phyloP scores from a whole-genome alignment of 2,329 filamentous ascomycete genomes.

The Claviceps pusilla region DNA sequence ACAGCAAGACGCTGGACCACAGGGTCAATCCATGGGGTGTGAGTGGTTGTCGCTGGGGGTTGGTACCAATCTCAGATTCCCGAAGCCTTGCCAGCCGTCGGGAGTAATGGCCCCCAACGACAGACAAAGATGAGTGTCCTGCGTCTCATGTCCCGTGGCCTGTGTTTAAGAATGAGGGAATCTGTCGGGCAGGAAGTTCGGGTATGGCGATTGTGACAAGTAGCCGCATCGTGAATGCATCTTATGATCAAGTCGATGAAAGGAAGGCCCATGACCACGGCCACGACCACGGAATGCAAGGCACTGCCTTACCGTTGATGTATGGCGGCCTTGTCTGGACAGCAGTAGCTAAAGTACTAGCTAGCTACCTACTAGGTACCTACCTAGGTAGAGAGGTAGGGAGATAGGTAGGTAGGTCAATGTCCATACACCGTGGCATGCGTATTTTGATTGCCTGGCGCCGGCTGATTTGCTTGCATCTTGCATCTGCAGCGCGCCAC shows the following conservation, averaged over 20 bases:
- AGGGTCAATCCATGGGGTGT: slow-evolving; percentile 16
- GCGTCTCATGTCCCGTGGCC: neutral
- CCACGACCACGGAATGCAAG: neutral
- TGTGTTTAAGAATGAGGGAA: neutral
- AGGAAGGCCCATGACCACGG: neutral
- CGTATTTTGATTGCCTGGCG: neutral
- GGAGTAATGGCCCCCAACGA: neutral
- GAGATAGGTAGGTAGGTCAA: neutral
- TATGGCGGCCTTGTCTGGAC: neutral
- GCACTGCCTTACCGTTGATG: neutral
- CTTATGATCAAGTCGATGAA: neutral
- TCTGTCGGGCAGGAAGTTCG: neutral
- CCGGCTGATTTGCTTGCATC: slow-evolving; percentile 1
- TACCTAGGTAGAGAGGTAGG: too few relatives aligned
- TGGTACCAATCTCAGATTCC: neutral
- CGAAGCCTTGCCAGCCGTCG: neutral
- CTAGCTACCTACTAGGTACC: too few relatives aligned
- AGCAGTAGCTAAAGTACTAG: neutral
- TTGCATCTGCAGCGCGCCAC: neutral
- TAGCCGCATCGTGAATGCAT: neutral
- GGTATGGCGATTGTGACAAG: neutral
- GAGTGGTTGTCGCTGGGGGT: slow-evolving; percentile 13
- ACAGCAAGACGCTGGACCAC: slow-evolving; percentile 13
- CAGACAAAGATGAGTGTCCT: neutral
- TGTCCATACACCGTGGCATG: neutral